Evolutionary conservation across 2,329 filamentous ascomycete genomes (phyloP).

Genomic region (Cladorrhinum sp.): DNA sequence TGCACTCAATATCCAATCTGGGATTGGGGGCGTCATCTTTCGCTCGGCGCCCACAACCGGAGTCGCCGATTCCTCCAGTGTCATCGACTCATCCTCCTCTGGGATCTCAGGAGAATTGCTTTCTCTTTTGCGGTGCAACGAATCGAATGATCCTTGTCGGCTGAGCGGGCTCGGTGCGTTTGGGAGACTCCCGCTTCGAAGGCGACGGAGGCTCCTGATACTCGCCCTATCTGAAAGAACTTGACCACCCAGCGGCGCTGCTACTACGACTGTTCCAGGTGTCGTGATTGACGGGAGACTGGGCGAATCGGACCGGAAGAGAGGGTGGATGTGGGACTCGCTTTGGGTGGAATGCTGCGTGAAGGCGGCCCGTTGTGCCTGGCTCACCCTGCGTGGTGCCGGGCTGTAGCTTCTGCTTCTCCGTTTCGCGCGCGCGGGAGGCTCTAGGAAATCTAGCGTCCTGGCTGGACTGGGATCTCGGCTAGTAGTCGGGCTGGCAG

Average conservation of each 20-base stretch:
- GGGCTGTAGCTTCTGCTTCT: constrained; percentile 55
- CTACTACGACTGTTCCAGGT: constrained; percentile 68
- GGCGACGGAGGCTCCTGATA: constrained; percentile 47
- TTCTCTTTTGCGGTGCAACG: constrained; percentile 34
- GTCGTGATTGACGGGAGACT: constrained; percentile 63
- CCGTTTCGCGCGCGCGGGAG: constrained; percentile 40
- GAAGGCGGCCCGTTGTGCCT: constrained; percentile 31
- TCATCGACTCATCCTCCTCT: constrained; percentile 27
- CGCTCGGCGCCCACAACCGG: constrained; percentile 36
- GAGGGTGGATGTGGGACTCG: constrained; percentile 72
- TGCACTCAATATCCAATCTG: constrained; percentile 57
- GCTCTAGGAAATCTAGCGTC: constrained; percentile 53
- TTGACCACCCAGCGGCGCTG: constrained; percentile 66
- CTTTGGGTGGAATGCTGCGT: constrained; percentile 40
- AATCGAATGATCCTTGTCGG: constrained; percentile 50
- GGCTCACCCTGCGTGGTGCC: constrained; percentile 32
- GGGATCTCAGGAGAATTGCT: constrained; percentile 26
- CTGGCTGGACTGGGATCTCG: constrained; percentile 62
- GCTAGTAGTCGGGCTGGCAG: constrained; percentile 61
- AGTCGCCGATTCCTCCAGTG: constrained; percentile 21
- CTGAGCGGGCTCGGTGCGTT: constrained; percentile 48
- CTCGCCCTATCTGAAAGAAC: constrained; percentile 55
- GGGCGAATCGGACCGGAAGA: constrained; percentile 72
- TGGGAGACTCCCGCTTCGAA: constrained; percentile 56
- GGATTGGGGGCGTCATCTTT: constrained; percentile 58